Evolutionary conservation across 2,329 filamentous ascomycete species (phyloP).

Genomic region (Trichoderma pleuroti): DNA sequence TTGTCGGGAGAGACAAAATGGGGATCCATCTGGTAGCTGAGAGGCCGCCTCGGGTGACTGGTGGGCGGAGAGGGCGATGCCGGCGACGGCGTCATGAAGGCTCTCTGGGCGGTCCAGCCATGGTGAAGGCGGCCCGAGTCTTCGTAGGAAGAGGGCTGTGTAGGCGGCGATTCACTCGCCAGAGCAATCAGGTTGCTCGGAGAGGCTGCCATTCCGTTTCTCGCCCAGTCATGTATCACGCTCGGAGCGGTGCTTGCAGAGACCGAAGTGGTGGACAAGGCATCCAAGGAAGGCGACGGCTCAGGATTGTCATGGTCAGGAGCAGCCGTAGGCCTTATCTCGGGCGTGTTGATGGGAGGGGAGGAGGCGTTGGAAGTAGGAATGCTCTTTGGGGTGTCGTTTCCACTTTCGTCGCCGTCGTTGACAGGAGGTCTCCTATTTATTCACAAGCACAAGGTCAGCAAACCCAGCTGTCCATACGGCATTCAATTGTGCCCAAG

Average conservation of each 20-base stretch:
- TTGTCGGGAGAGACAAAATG: constrained; percentile 42
- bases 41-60: constrained; percentile 40
- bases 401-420: constrained; percentile 31
- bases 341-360: constrained; percentile 44
- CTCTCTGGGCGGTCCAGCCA: constrained; percentile 45
- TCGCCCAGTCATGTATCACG: constrained; percentile 46
- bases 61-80: constrained; percentile 41
- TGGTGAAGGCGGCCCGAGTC: constrained; percentile 43
- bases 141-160: constrained; percentile 51
- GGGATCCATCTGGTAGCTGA: constrained; percentile 54
- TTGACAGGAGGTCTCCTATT: constrained; percentile 20
- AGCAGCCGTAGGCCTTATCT: constrained; percentile 41
- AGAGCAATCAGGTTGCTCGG: constrained; percentile 52
- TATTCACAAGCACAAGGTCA: constrained; percentile 25
- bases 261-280: constrained; percentile 47
- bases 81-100: constrained; percentile 43
- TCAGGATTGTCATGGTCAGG: constrained; percentile 43
- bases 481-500: background rate
- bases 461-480: constrained; percentile 12
- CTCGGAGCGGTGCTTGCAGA: constrained; percentile 47
- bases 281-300: constrained; percentile 47
- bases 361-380: constrained; percentile 44
- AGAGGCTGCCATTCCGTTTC: constrained; percentile 45
- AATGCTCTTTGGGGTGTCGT: constrained; percentile 36
- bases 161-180: constrained; percentile 51